Conservation (phyloP, 2,329 filamentous ascomycete genomes). For the Sporothrix dimorphospora region DNA sequence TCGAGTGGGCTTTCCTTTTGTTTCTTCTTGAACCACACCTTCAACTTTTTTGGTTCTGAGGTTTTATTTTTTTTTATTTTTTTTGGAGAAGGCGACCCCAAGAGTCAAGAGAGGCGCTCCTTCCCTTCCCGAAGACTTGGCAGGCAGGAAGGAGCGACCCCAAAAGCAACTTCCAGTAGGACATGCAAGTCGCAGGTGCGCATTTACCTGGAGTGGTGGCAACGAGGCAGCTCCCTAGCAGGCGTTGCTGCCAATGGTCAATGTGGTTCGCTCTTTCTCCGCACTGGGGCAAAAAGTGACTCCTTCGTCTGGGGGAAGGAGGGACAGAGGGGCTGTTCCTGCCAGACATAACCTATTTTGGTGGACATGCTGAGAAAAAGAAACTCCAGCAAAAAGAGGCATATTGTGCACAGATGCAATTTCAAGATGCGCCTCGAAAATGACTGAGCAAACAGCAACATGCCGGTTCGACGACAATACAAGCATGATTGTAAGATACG, state of each 20-base stretch:
- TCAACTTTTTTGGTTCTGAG: background rate
- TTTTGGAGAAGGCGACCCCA: slow-evolving; percentile 6
- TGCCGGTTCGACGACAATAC: background rate
- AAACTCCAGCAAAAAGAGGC: background rate
- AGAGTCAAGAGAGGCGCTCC: background rate
- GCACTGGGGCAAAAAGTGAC: background rate
- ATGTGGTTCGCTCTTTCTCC: background rate
- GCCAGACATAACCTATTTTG: background rate
- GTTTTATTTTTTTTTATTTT: background rate
- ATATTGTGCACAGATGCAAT: background rate
- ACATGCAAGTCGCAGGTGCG: background rate
- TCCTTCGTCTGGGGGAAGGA: background rate
- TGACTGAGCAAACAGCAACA: background rate
- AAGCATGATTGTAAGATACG: background rate
- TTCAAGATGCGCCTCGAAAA: background rate
- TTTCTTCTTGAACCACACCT: background rate
- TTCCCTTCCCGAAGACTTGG: slow-evolving; percentile 11
- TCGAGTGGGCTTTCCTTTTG: background rate
- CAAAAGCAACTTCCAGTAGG: background rate
- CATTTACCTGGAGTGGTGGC: too few relatives aligned
- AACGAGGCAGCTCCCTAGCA: too few relatives aligned
- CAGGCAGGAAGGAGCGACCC: background rate
- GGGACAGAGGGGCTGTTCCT: background rate
- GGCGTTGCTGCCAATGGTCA: too few relatives aligned
- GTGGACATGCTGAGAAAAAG: background rate